Conservation (phyloP, 148 eudicot genomes). For the Amaranthus cruentus region DNA sequence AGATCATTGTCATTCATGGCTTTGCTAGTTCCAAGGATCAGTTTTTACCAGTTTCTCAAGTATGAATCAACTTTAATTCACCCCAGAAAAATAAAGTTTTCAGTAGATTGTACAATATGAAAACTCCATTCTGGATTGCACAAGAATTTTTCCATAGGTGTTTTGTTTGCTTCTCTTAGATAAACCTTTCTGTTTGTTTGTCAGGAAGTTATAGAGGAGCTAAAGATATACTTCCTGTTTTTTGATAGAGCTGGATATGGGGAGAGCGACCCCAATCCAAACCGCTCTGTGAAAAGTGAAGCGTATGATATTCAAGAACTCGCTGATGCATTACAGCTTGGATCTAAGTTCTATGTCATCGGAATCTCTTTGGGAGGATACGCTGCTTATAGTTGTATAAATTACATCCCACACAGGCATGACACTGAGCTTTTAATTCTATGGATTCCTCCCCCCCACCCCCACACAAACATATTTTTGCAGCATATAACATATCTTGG, state of each 20-base stretch:
- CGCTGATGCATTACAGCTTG: constrained; percentile 64
- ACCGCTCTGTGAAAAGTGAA: constrained; percentile 61
- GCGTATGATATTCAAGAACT: constrained; percentile 75
- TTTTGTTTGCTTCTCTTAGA: not conserved
- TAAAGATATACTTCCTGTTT: constrained; percentile 44
- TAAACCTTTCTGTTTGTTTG: not conserved
- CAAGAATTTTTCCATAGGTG: not conserved
- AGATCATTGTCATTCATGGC: constrained; percentile 60
- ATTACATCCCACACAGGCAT: constrained; percentile 75
- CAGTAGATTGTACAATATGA: not conserved
- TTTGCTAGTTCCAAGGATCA: constrained; percentile 55
- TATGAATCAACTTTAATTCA: constrained; percentile 20
- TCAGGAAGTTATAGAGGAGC: constrained; percentile 57
- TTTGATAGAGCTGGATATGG: constrained; percentile 88
- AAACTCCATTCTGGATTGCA: not conserved
- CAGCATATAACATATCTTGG: too few relatives aligned
- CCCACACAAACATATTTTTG: too few relatives aligned
- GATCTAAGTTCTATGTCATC: constrained; percentile 64
- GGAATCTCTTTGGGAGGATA: constrained; percentile 72
- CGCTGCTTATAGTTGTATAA: constrained; percentile 60
- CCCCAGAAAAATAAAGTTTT: not conserved
- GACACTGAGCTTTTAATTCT: not conserved
- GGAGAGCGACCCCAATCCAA: constrained; percentile 81
- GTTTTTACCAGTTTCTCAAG: constrained; percentile 46
- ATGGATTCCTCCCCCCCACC: not conserved